Evolutionary conservation across 1,139 yeast genomes (phyloP).

Genomic region (Blastobotrys proliferans): DNA sequence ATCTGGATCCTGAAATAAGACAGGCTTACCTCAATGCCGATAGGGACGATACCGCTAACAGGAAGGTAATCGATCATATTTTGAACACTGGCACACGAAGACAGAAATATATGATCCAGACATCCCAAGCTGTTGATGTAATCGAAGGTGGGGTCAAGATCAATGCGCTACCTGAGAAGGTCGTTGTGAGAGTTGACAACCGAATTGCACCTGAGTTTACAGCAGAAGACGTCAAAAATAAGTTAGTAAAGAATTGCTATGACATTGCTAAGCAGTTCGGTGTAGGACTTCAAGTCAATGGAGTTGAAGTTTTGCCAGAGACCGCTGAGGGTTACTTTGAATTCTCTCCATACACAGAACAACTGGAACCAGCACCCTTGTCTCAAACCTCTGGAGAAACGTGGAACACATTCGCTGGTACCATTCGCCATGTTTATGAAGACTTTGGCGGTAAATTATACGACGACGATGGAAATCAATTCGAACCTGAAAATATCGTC

Average conservation of each 20-base stretch:
- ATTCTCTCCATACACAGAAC: conserved; percentile 3
- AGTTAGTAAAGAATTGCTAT: conserved; percentile 39
- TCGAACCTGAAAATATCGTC: conserved; percentile 31
- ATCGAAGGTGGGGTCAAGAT: conserved; percentile 64
- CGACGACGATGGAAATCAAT: conserved; percentile 8
- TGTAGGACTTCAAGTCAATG: conserved; percentile 42
- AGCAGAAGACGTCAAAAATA: conserved; percentile 39
- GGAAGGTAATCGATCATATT: conserved; percentile 20
- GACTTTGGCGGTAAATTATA: conserved; percentile 38
- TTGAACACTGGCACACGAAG: conserved; percentile 12
- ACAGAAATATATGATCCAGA: conserved; percentile 44
- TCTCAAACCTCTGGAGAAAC: conserved; percentile 46
- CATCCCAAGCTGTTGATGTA: conserved; percentile 68
- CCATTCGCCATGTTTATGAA: conserved; percentile 54
- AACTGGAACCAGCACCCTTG: conserved; percentile 57
- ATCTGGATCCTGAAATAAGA: conserved; percentile 21
- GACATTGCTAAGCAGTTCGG: conserved; percentile 44
- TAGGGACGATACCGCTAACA: conserved; percentile 20
- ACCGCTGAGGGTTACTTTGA: conserved; percentile 14
- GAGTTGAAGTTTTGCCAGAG: conserved; percentile 27
- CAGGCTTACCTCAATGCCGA: conserved; percentile 20
- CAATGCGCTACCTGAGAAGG: conserved; percentile 72
- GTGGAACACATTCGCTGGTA: conserved; percentile 56
- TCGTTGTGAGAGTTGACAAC: conserved; percentile 52
- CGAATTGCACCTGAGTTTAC: conserved; percentile 53